phyloP scores from a whole-genome alignment of 768 basidiomycete genomes.

The Pholiota molesta region DNA sequence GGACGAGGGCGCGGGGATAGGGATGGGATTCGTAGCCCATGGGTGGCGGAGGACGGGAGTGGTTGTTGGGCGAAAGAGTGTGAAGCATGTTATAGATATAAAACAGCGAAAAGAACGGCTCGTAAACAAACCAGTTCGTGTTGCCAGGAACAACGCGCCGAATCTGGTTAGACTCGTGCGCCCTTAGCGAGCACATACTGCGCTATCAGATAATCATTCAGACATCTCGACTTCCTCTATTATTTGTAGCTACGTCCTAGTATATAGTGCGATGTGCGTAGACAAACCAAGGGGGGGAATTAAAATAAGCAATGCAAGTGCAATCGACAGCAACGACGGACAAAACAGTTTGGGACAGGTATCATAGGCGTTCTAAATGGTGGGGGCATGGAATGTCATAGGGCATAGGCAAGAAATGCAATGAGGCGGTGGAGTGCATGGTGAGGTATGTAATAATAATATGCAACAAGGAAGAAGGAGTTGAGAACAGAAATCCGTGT shows the following conservation, averaged over 20 bases:
- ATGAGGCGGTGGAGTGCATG: slow-evolving; percentile 4
- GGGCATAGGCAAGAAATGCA: slow-evolving; percentile 11
- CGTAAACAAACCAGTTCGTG: slow-evolving; percentile 29
- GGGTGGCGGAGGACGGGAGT: slow-evolving; percentile 31
- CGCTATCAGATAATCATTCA: slow-evolving; percentile 17
- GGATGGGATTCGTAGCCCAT: slow-evolving; percentile 40
- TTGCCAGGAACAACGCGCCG: slow-evolving; percentile 27
- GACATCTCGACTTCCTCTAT: slow-evolving; percentile 8
- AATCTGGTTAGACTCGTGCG: slow-evolving; percentile 21
- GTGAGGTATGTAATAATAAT: slow-evolving; percentile 10
- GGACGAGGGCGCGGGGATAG: slow-evolving; percentile 46
- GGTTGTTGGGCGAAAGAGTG: slow-evolving; percentile 33
- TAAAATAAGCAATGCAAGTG: slow-evolving; percentile 16
- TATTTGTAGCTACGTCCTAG: slow-evolving; percentile 13
- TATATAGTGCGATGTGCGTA: slow-evolving; percentile 6
- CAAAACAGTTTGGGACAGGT: slow-evolving; percentile 10
- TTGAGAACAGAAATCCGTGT: background rate
- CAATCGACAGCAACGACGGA: slow-evolving; percentile 13
- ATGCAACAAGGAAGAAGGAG: slow-evolving; percentile 9
- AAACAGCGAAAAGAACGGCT: slow-evolving; percentile 28
- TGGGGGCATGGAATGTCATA: slow-evolving; percentile 6
- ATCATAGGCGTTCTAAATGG: slow-evolving; percentile 12
- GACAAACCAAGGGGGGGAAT: slow-evolving; percentile 7
- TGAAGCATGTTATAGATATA: slow-evolving; percentile 27
- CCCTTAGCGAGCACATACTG: slow-evolving; percentile 18